A percentile compares a stretch with the other conserved stretches of the same genome.
Conservation (phyloP, 441 rosid species). For the Jatropha podagrica region DNA sequence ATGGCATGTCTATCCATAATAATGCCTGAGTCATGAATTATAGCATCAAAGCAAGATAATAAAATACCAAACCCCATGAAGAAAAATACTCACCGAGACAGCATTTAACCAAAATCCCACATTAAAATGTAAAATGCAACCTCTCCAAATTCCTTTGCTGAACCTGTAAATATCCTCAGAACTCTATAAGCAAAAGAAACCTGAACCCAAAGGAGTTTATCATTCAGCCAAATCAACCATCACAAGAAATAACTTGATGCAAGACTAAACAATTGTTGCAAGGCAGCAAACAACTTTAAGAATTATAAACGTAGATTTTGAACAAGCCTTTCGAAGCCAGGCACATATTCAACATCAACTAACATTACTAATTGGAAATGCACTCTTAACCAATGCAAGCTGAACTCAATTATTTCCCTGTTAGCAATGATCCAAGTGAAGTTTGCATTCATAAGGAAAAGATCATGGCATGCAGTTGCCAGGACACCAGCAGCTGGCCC, state of each 20-base stretch:
- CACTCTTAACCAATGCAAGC: too few relatives aligned
- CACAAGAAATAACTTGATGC: background rate
- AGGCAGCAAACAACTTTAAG: background rate
- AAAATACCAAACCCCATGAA: background rate
- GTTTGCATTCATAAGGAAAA: background rate
- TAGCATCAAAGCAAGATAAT: background rate
- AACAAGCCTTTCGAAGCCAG: background rate
- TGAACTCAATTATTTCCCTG: background rate
- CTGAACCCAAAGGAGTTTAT: background rate
- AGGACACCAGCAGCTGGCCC: background rate
- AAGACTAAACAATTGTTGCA: background rate
- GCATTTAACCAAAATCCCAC: background rate
- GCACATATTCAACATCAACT: slow-evolving; percentile 3
- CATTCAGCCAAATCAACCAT: background rate
- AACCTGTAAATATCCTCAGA: background rate
- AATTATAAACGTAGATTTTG: background rate
- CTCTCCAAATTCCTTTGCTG: background rate
- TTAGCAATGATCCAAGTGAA: background rate
- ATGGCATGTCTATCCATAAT: background rate
- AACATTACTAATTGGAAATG: too few relatives aligned
- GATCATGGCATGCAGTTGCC: background rate
- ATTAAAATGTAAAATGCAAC: background rate
- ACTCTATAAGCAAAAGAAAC: background rate
- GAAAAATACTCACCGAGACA: background rate
- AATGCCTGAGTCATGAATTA: background rate